Base-by-base conservation (phyloP, 2,329 filamentous ascomycete species). In the Aspergillus sergii region DNA sequence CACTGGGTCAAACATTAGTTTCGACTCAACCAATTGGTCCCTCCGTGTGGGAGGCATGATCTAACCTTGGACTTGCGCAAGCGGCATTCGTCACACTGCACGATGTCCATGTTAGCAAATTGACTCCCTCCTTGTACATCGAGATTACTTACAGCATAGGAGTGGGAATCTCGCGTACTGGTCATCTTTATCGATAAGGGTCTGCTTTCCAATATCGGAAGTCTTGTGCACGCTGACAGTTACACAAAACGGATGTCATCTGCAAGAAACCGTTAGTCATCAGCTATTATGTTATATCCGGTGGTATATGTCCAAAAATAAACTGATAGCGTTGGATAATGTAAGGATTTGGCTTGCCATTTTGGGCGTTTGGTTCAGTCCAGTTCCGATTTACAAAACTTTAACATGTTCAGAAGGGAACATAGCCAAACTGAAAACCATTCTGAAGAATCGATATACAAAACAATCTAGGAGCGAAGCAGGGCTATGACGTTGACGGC, bases 121-220 rank as follows among this genome's bases (percentile, higher is more conserved):
- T 21, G 8, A 59, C 53, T 43, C 32, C 21, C 28, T 26, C n/a
- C 46, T 32, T 41, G 16, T 21, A n/a, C n/a, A 53, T 50, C 16
- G 8, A 30, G 14, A 26, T 21, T 14, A 75, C 76, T 71, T 72
- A 79, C 76, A 70, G 76, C 76, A 66, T 76, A 79, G 56, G 76
- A 77, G 65, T 79, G 76, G 54, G 74, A 77, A 71, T 79, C 76
- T 64, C 76, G 76, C 66, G 76, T 78, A 67, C 75, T 78, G 64
- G 74, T 67, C 76, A 78, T 78, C 43, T 75, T 77, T 69, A 71
- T 68, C 67, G 66, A 62, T 65, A 57, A 60, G 65, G 60, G 41
- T 71, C 68, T 63, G 63, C 60, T 68, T 64, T 67, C 61, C 63
- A 60, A 59, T 68, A 67, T 67, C 59, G 64, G 57, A 62, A 71